Percentiles rank a stretch among this genome's conserved stretches.
Conservation (phyloP, 768 basidiomycete species). For the Macrolepiota dolichaula region DNA sequence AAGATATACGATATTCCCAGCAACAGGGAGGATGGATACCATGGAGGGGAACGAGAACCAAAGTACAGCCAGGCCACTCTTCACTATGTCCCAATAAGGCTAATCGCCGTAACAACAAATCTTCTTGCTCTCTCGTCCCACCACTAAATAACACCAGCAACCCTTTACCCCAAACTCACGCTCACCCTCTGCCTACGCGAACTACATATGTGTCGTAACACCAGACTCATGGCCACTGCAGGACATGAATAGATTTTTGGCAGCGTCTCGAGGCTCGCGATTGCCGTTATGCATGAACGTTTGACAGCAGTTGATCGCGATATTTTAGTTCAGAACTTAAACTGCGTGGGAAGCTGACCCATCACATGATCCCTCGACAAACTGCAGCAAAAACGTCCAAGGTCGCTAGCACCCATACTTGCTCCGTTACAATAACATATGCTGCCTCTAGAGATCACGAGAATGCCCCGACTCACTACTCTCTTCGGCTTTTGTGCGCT, state of each 20-base stretch:
- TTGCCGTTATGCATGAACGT: background rate
- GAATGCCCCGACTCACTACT: no score
- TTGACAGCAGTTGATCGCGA: background rate
- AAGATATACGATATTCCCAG: constrained; percentile 7
- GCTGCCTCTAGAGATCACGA: no score
- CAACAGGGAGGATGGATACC: background rate
- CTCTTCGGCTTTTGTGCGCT: background rate
- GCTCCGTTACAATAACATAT: no score
- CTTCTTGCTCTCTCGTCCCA: background rate
- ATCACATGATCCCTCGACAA: no score
- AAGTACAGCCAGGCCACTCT: background rate
- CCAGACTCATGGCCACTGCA: background rate
- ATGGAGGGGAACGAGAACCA: background rate
- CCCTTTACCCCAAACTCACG: background rate
- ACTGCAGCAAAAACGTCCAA: no score
- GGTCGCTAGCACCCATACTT: no score
- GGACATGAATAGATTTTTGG: background rate
- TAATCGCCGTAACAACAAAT: constrained; percentile 8
- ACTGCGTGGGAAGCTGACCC: background rate
- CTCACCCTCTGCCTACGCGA: background rate
- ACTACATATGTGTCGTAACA: background rate
- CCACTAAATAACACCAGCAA: no score
- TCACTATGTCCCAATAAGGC: background rate
- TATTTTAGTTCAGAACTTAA: background rate
- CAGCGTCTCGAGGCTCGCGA: constrained; percentile 2